Evolutionary conservation across 306 rosid species (phyloP), one percentile per base, ranked within the genome.

Genomic region (Cicer cuneatum): DNA sequence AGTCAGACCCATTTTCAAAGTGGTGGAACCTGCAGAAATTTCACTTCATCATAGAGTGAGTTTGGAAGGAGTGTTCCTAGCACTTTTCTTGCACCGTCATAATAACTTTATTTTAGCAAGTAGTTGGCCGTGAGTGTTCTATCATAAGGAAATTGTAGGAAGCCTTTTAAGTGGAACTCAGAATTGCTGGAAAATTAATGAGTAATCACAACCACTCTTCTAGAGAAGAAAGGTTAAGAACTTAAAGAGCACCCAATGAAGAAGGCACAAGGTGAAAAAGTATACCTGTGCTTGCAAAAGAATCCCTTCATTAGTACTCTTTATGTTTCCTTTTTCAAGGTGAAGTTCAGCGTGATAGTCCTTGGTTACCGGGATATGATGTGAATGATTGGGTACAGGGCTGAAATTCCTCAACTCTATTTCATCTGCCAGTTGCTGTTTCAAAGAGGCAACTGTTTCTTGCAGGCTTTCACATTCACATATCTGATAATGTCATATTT

Each of bases 401-500:
- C 71, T 85, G 63, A 69, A 80, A 79, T 82, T 85, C 74, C 69
- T 83, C 18, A 76, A 74, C 72, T 88, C 95, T 57, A 83, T 45
- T 63, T 86, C 89, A 84, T 90, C 95, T 16, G 87, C 82, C 75
- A 90, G 93, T 88, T 94, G 95, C 86, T 87, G 92, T 80, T 85
- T 86, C 85, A 94, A 79, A 80, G 92, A 85, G 67, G 87, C 80
- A 49, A 94, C 74, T 12, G 86, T 82, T 83, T 92, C 93, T 72
- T 90, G 93, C 85, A 90, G 76, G 72, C 69, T 88, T 86, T 92
- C 89, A 71, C 94, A 90, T 82, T 88, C 98, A 71, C 65, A 56
- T 9, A 87, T 87, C 98, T 94, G 90, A 77, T 65, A 57, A 71
- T 12, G 71, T 71, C 72, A 82, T 78, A 83, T 67, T 43, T 78